Base-by-base conservation (phyloP, 176 grass and related monocot genomes). In the Phragmites australis region DNA sequence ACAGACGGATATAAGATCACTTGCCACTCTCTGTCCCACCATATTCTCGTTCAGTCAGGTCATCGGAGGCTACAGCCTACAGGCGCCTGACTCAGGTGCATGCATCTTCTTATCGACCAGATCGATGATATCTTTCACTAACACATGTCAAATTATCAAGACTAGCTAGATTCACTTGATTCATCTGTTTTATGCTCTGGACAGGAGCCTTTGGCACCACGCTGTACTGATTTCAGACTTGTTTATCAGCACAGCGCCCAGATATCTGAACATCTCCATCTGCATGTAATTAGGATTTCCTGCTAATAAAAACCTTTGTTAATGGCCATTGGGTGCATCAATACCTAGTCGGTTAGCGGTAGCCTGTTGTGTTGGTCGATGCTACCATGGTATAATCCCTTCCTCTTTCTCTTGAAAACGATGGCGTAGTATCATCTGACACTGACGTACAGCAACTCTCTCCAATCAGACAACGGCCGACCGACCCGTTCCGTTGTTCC, bases 401-500 rank as follows among this genome's bases (percentile, higher is more conserved):
- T 14, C 10, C 7, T 3, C n/a, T 57, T 69, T 32, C 23, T n/a
- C 30, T 9, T 63, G 68, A 83, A 8, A 74, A 32, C 18, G 74
- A 88, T 41, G 51, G 17, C 59, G 31, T 69, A 50, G 42, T 23
- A 30, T 74, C 51, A 68, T 47, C 75, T 75, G 75, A 34, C 13
- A 65, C 61, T 65, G 61, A 65, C 61, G 13, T 12, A 25, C 13
- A 67, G 18, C 42, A 13, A 11, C 15, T 15, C 37, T 14, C 31
- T 51, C 19, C 81, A 74, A 79, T 60, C 51, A 68, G 51, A 41
- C n/a, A 21, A 56, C 59, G n/a, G n/a, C 3, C 34, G 50, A 31
- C 75, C 17, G 81, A 74, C 68, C 51, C 68, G 32, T 74, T 88
- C 87, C 68, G 81, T 58, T 39, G 75, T 74, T 43, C 51, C 60